Percentiles rank a stretch among this genome's conserved stretches.
Evolutionary conservation across 2,329 filamentous ascomycete genomes (phyloP).

Genomic region (Fusarium foetens): DNA sequence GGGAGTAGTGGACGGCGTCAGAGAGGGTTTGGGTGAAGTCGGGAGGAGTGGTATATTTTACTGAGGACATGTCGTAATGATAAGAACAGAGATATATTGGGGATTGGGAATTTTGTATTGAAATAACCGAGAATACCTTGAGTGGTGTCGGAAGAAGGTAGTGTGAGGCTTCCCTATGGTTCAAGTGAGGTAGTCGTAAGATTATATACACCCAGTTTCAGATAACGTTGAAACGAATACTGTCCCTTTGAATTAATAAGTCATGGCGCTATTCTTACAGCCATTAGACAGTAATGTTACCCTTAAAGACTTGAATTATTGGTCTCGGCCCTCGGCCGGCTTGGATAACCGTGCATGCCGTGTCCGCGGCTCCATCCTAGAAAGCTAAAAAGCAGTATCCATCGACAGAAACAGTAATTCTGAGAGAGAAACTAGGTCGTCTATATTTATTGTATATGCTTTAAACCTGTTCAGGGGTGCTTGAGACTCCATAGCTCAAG

Average conservation of each 20-base stretch:
- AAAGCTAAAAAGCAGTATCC: not conserved
- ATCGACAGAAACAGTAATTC: not conserved
- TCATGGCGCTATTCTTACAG: too few relatives aligned
- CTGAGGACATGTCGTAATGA: conserved; percentile 1
- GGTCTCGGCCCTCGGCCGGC: not conserved
- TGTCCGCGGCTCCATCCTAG: not conserved
- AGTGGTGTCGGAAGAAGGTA: not conserved
- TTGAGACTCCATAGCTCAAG: not conserved
- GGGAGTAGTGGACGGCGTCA: conserved; percentile 39
- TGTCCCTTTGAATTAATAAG: not conserved
- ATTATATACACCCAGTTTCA: not conserved
- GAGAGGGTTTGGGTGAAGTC: conserved; percentile 5
- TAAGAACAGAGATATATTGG: not conserved
- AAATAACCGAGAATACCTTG: not conserved
- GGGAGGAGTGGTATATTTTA: conserved; percentile 16
- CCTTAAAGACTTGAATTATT: not conserved
- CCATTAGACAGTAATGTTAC: not conserved
- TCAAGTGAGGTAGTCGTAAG: not conserved
- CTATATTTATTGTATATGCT: not conserved
- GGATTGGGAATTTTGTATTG: not conserved
- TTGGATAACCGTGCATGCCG: not conserved
- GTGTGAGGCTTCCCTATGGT: not conserved
- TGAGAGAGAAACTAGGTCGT: not conserved
- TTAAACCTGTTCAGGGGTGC: too few relatives aligned
- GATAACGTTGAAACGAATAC: not conserved